These are phyloP conservation scores for Shiraia bambusicola DNA, from an alignment of 2,329 filamentous ascomycete species.

Conservation along the genomic window DNA sequence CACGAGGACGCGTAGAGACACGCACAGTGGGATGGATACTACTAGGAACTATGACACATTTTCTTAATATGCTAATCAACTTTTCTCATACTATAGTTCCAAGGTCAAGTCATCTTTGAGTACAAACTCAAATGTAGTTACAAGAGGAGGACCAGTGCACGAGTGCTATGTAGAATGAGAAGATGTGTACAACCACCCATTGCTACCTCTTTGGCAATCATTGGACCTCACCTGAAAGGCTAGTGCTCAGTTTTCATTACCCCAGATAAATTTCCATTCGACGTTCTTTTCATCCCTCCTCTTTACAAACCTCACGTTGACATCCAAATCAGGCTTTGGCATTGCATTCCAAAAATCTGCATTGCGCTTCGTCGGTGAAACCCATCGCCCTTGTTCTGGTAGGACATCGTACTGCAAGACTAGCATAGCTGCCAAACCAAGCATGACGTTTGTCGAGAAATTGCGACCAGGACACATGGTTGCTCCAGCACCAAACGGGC, in stretches of 20 bases:
- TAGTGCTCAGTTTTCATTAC: background rate
- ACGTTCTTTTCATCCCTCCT: constrained; percentile 5
- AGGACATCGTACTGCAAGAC: constrained; percentile 37
- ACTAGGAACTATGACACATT: too few relatives aligned
- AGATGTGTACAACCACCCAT: too few relatives aligned
- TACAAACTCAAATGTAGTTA: too few relatives aligned
- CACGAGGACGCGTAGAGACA: too few relatives aligned
- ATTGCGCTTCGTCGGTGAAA: constrained; percentile 21
- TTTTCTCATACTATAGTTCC: too few relatives aligned
- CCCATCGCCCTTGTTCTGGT: constrained; percentile 23
- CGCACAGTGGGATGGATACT: too few relatives aligned
- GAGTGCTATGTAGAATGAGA: too few relatives aligned
- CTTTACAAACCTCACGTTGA: constrained; percentile 17
- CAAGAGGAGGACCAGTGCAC: too few relatives aligned
- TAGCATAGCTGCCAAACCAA: constrained; percentile 37
- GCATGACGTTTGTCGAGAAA: constrained; percentile 41
- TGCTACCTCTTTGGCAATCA: too few relatives aligned
- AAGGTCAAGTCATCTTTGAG: too few relatives aligned
- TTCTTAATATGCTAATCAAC: too few relatives aligned
- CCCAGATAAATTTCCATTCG: constrained; percentile 28
- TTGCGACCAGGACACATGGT: constrained; percentile 44
- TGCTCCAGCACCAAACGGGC: constrained; percentile 40
- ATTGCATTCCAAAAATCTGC: constrained; percentile 38
- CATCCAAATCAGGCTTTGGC: constrained; percentile 32
- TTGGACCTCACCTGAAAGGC: background rate